Percentiles rank a stretch among this genome's conserved stretches.
Evolutionary conservation across 1,284 basidiomycete genomes (phyloP).

Genomic region (Ceratobasidium sp.): DNA sequence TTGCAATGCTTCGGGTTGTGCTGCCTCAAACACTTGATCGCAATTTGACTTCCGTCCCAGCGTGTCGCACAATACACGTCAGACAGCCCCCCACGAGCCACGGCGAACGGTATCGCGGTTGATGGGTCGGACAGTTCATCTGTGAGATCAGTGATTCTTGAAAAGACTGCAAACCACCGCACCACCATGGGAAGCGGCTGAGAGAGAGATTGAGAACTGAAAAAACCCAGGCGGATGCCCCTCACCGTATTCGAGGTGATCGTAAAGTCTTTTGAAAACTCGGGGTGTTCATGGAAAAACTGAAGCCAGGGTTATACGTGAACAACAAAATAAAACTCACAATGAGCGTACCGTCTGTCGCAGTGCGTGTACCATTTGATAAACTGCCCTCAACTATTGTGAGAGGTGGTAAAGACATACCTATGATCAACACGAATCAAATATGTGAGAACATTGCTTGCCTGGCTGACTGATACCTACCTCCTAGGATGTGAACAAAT

Average conservation of each 20-base stretch:
- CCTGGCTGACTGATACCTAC: no score
- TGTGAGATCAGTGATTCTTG: background rate
- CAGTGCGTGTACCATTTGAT: no score
- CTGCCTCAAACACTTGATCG: background rate
- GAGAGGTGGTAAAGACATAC: no score
- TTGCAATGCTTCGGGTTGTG: background rate
- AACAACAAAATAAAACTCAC: no score
- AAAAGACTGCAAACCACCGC: background rate
- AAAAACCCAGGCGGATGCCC: no score
- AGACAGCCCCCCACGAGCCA: background rate
- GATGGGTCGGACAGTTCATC: background rate
- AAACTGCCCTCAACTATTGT: no score
- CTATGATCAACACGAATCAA: no score
- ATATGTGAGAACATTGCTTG: no score
- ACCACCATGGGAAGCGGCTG: constrained; percentile 1
- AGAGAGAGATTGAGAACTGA: background rate
- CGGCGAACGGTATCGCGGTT: background rate
- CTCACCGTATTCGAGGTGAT: background rate
- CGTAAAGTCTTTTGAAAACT: background rate
- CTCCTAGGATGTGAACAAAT: no score
- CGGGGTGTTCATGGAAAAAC: constrained; percentile 9
- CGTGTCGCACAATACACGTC: background rate
- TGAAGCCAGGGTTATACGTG: background rate
- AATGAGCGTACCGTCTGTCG: no score
- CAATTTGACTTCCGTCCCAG: background rate